phyloP scores from a whole-genome alignment of 2,329 filamentous ascomycete genomes.

The Penicillium brevicompactum region DNA sequence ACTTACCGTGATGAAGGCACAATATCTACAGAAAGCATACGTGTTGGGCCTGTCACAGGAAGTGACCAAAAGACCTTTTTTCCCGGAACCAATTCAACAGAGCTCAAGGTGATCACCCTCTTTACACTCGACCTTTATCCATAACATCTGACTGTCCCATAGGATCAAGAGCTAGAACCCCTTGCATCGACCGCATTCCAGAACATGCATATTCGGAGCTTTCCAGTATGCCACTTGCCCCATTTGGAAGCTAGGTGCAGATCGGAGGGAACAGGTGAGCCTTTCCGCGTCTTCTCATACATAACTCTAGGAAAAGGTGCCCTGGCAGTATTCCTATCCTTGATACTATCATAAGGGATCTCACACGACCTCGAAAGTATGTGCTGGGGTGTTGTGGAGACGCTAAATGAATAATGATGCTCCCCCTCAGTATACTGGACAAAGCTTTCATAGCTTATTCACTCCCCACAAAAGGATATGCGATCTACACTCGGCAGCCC shows the following conservation, averaged over 20 bases:
- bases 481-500: background rate
- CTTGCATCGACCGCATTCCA: conserved; percentile 7
- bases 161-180: background rate
- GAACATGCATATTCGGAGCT: conserved; percentile 11
- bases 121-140: background rate
- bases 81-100: background rate
- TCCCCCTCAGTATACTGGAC: background rate
- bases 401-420: background rate
- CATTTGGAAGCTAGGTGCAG: conserved; percentile 3
- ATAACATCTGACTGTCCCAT: background rate
- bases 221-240: conserved; percentile 12
- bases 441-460: background rate
- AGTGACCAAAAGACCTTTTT: background rate
- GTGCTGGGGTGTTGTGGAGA: background rate
- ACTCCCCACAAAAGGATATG: background rate
- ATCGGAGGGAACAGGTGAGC: background rate
- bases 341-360: background rate
- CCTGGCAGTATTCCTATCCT: background rate
- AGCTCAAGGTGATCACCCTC: background rate
- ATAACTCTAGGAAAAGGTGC: background rate
- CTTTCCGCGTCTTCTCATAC: background rate
- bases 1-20: background rate
- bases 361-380: background rate
- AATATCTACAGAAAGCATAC: background rate
- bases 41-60: background rate